These are phyloP conservation scores for Zopfochytrium polystomum DNA, from an alignment of 371 early-diverging fungal genomes.

Conservation along the genomic window DNA sequence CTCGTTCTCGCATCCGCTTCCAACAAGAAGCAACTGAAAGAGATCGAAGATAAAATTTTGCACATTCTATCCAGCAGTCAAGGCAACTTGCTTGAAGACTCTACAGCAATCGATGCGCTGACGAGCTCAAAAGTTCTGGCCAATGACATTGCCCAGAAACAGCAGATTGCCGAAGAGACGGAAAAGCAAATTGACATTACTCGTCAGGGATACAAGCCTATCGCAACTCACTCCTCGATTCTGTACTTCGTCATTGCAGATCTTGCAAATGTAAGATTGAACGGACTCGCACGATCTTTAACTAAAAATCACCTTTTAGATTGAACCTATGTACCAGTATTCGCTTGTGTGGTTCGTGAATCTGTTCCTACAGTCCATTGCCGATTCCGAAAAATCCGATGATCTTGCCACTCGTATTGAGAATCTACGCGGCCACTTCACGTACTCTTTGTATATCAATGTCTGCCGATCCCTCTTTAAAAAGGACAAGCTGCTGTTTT, in stretches of 20 bases:
- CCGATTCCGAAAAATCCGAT: constrained; percentile 50
- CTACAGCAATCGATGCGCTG: constrained; percentile 52
- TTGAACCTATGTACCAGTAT: constrained; percentile 63
- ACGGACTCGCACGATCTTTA: constrained; percentile 5
- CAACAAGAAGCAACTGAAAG: constrained; percentile 57
- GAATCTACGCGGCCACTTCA: constrained; percentile 51
- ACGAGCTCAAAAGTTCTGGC: constrained; percentile 55
- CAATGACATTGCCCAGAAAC: constrained; percentile 56
- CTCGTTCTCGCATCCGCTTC: constrained; percentile 49
- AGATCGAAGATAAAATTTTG: constrained; percentile 57
- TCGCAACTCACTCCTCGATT: constrained; percentile 53
- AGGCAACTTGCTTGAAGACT: constrained; percentile 55
- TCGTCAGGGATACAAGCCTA: constrained; percentile 53
- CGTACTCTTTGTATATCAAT: constrained; percentile 55
- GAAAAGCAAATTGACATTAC: constrained; percentile 57
- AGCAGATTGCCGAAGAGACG: constrained; percentile 54
- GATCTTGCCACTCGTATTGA: constrained; percentile 46
- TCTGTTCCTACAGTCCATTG: constrained; percentile 51
- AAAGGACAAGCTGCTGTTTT: constrained; percentile 60
- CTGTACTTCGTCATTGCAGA: constrained; percentile 59
- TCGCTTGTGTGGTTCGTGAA: constrained; percentile 57
- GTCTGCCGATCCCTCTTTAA: constrained; percentile 59
- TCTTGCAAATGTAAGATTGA: constrained; percentile 51
- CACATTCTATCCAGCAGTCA: constrained; percentile 51
- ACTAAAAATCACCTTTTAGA: constrained; percentile 22